These are phyloP conservation scores for Omphalotus olearius DNA, from an alignment of 1,284 basidiomycete species.

Conservation along the genomic window DNA sequence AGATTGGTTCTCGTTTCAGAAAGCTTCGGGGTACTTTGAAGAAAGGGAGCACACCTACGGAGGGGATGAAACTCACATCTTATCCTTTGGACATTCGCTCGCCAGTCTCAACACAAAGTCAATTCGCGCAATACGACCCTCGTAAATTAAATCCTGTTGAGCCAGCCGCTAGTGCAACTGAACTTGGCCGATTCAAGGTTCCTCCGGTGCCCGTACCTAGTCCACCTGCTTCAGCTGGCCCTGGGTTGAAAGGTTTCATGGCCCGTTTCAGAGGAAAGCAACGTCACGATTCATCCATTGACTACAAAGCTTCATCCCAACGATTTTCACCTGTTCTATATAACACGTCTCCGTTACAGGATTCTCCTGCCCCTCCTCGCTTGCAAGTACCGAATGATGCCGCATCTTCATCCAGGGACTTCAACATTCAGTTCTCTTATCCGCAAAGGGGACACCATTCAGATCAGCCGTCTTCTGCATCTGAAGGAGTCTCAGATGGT, in stretches of 20 bases:
- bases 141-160: constrained; percentile 30
- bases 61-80: constrained; percentile 47
- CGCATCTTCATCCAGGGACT: constrained; percentile 11
- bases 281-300: constrained; percentile 34
- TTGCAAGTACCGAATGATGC: background rate
- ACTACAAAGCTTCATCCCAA: constrained; percentile 4
- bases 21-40: constrained; percentile 66
- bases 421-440: background rate
- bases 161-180: constrained; percentile 42
- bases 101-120: constrained; percentile 23
- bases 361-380: background rate
- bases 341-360: constrained; percentile 1
- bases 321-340: constrained; percentile 4
- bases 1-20: constrained; percentile 66
- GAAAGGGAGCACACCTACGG: constrained; percentile 46
- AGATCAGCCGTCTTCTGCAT: constrained; percentile 21
- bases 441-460: constrained; percentile 10
- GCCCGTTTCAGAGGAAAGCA: constrained; percentile 67
- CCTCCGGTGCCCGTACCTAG: constrained; percentile 43
- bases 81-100: constrained; percentile 38
- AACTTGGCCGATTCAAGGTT: constrained; percentile 47
- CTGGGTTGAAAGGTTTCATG: constrained; percentile 75
- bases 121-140: constrained; percentile 36
- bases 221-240: constrained; percentile 66
- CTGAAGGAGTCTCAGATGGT: constrained; percentile 14